Evolutionary conservation across 2,329 filamentous ascomycete species (phyloP).

Genomic region (Beauveria caledonica): DNA sequence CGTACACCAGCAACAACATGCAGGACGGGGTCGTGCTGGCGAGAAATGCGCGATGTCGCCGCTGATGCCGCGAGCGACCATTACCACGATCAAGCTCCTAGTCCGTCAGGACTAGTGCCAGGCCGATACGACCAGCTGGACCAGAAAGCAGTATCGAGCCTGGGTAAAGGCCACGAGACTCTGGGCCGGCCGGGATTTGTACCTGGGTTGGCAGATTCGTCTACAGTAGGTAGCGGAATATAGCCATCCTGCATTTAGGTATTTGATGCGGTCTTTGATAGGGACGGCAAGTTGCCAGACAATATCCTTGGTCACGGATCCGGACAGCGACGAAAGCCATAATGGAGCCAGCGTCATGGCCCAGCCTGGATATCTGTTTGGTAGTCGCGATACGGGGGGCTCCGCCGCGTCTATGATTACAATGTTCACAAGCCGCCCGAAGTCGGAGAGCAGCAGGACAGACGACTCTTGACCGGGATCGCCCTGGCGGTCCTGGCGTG

Average conservation of each 20-base stretch:
- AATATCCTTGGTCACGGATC: slow-evolving; percentile 10
- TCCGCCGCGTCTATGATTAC: slow-evolving; percentile 8
- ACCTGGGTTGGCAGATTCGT: no score
- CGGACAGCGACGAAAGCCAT: slow-evolving; percentile 12
- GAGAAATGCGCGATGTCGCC: slow-evolving; percentile 18
- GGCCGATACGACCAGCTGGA: neutral
- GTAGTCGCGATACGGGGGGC: neutral
- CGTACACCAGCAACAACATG: slow-evolving; percentile 8
- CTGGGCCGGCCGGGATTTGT: no score
- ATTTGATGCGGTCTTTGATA: slow-evolving; percentile 10
- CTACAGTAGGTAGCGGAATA: slow-evolving; percentile 9
- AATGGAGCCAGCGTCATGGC: slow-evolving; percentile 9
- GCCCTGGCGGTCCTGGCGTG: neutral
- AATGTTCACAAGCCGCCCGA: slow-evolving; percentile 12
- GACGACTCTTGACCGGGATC: slow-evolving; percentile 11
- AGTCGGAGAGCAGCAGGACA: slow-evolving; percentile 11
- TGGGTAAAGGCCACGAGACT: slow-evolving; percentile 17
- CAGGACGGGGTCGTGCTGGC: slow-evolving; percentile 6
- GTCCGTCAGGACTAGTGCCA: slow-evolving; percentile 15
- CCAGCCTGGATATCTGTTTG: slow-evolving; percentile 8
- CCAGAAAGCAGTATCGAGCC: slow-evolving; percentile 14
- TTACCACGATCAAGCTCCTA: slow-evolving; percentile 16
- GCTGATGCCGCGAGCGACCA: slow-evolving; percentile 15
- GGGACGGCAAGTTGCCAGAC: slow-evolving; percentile 14
- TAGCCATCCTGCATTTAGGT: slow-evolving; percentile 9